Percentiles rank a stretch among this genome's conserved stretches.
Evolutionary conservation across 345 rosid species (phyloP).

Genomic region (Psidium guajava): DNA sequence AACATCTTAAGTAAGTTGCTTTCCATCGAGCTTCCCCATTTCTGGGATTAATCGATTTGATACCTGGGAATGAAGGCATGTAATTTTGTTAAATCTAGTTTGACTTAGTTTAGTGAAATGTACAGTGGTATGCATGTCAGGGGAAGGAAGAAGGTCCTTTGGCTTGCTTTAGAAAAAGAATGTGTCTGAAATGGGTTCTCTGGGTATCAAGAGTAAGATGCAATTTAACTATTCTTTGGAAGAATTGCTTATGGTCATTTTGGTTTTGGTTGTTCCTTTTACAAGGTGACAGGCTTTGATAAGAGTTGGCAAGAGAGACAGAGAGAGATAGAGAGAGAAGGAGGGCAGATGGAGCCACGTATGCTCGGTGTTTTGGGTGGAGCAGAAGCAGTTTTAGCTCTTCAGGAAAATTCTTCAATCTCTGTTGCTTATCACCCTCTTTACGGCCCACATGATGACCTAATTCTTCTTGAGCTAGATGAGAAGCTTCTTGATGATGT

Average conservation of each 20-base stretch:
- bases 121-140: not conserved
- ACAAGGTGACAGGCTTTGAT: not conserved
- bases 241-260: not conserved
- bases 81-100: not conserved
- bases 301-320: not conserved
- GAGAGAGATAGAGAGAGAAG: not conserved
- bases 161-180: not conserved
- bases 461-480: slow-evolving; percentile 68
- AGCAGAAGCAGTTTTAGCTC: slow-evolving; percentile 50
- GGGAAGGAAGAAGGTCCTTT: not conserved
- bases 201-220: not conserved
- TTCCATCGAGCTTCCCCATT: not conserved
- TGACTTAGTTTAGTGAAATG: not conserved
- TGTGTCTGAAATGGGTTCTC: not conserved
- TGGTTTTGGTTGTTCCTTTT: not conserved
- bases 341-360: not conserved
- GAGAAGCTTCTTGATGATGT: slow-evolving; percentile 56
- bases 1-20: not conserved
- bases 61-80: not conserved
- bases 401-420: slow-evolving; percentile 36
- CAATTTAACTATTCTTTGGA: not conserved
- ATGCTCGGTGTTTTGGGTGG: slow-evolving; percentile 11
- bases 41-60: not conserved
- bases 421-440: slow-evolving; percentile 53
- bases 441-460: slow-evolving; percentile 63